phyloP scores from a whole-genome alignment of 441 rosid genomes.

The Aleurites moluccanus region DNA sequence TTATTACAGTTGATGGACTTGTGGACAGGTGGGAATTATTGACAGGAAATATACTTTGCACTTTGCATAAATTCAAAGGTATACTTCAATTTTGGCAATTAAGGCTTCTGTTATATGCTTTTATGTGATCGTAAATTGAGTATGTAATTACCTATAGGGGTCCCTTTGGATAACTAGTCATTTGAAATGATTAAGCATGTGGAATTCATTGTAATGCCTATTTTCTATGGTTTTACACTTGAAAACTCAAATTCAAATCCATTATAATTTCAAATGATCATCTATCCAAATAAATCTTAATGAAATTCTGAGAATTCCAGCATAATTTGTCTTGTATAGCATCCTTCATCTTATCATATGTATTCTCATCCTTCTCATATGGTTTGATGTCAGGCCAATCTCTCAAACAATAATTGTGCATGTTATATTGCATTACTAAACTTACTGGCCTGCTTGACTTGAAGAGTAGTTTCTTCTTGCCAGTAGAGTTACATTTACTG shows the following conservation, averaged over 20 bases:
- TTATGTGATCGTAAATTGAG: slow-evolving; percentile 4
- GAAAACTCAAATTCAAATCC: no score
- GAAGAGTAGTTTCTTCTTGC: not conserved
- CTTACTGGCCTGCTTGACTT: not conserved
- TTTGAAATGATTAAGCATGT: no score
- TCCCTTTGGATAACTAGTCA: no score
- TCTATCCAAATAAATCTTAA: no score
- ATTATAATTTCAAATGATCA: no score
- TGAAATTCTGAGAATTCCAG: not conserved
- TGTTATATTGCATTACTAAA: not conserved
- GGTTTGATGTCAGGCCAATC: not conserved
- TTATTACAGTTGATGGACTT: slow-evolving; percentile 71
- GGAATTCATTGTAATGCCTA: no score
- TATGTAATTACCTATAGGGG: not conserved
- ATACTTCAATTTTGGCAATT: slow-evolving; percentile 17
- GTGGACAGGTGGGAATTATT: slow-evolving; percentile 72
- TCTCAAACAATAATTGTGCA: not conserved
- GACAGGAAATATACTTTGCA: slow-evolving; percentile 60
- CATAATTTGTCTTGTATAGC: not conserved
- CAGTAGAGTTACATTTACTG: not conserved
- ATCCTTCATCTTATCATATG: not conserved
- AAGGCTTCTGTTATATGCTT: not conserved
- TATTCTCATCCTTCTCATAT: not conserved
- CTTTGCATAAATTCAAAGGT: slow-evolving; percentile 77
- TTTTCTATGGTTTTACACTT: no score